Evolutionary conservation across 1,139 yeast species (phyloP).

Genomic region (Zygosaccharomyces sapae): DNA sequence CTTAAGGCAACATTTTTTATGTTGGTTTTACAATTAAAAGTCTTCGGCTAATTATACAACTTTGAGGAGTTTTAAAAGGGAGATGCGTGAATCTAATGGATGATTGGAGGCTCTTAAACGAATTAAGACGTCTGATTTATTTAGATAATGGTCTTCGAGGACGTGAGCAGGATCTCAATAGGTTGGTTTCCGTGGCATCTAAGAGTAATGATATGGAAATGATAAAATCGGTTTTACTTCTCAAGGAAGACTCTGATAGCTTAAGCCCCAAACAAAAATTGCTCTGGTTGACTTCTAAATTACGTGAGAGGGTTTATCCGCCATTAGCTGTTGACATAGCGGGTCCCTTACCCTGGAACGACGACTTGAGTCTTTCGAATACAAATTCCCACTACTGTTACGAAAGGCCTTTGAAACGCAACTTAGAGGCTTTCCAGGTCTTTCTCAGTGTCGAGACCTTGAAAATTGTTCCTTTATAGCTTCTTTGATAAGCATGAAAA

Average conservation of each 20-base stretch:
- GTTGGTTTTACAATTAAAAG: neutral
- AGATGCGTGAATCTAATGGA: conserved; percentile 3
- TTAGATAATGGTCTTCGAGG: conserved; percentile 2
- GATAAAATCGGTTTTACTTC: conserved; percentile 16
- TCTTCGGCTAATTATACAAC: neutral
- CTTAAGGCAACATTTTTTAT: conserved; percentile 6
- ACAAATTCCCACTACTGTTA: conserved; percentile 19
- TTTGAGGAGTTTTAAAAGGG: neutral
- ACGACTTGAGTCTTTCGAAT: conserved; percentile 8
- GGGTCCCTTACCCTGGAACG: conserved; percentile 22
- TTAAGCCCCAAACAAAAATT: conserved; percentile 34
- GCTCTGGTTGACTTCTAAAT: conserved; percentile 46
- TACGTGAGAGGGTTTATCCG: conserved; percentile 36
- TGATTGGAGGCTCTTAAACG: conserved; percentile 6
- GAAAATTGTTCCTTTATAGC: conserved; percentile 79
- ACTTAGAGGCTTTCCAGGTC: conserved; percentile 19
- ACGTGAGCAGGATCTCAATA: conserved; percentile 2
- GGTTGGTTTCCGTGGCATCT: conserved; percentile 7
- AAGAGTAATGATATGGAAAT: conserved; percentile 17
- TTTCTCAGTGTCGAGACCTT: conserved; percentile 48
- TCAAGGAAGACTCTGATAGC: conserved; percentile 17
- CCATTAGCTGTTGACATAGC: conserved; percentile 36
- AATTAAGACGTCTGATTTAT: conserved; percentile 10
- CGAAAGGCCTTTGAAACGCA: conserved; percentile 20
- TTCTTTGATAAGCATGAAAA: conserved; percentile 43